Evolutionary conservation across 1,139 yeast species (phyloP), one percentile per base, ranked within the genome.

Genomic region (Candida tunisiensis): DNA sequence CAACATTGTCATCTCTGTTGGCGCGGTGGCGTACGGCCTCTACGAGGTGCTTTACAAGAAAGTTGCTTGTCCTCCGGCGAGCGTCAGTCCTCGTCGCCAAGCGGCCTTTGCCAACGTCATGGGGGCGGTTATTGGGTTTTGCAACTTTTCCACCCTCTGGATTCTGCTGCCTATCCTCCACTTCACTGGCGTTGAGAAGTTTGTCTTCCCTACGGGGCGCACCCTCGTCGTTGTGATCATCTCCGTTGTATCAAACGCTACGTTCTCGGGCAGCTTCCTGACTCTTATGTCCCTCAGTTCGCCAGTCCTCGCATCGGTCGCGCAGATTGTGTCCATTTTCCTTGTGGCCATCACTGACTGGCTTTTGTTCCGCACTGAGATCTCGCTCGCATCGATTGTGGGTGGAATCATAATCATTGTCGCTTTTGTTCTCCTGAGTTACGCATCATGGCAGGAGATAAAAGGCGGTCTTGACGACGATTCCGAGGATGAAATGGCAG

Each of bases 21-120:
- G 94, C n/a, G 88, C 93, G 0, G 57, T 82, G 2, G 45, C 79
- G 31, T 82, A 80, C 40, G 94, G 94, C 2, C 64, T 77, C 31
- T 82, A 82, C 47, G 94, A 82, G 45, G 93, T 80, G 3, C 54
- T 78, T 23, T 82, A 80, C 58, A 82, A 82, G 50, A 68, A 68
- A 39, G 59, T 66, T 38, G 64, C 74, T 9, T 79, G 93, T 47
- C 79, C 88, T 8, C 91, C 92, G 0, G 69, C 68, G 35, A 32
- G 61, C 37, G 55, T 55, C 10, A 57, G 69, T n/a, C 65, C 74
- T 0, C 52, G 63, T 36, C 55, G 68, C 35, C 69, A 69, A 33
- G 69, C 70, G 8, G 57, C 69, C 1, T 68, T 69, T 42, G 70
- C 77, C 4, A 67, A 66, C 35, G 64, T 65, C 21, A 51, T 65